Evolutionary conservation across 306 rosid genomes (phyloP).

Genomic region (Quercus wislizeni): DNA sequence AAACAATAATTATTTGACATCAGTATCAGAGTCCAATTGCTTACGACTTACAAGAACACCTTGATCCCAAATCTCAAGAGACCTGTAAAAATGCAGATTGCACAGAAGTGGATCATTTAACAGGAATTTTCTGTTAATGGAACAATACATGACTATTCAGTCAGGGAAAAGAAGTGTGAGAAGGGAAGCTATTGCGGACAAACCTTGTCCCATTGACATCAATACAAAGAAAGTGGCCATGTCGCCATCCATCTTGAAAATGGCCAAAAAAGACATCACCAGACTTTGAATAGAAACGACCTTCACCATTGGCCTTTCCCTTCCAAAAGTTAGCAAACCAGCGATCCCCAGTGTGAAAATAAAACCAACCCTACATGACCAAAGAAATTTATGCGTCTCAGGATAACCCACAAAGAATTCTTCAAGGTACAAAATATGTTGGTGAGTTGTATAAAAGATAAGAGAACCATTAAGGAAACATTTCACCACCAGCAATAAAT

Average conservation of each 20-base stretch:
- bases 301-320: constrained; percentile 96
- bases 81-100: constrained; percentile 42
- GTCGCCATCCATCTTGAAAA: constrained; percentile 91
- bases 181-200: constrained; percentile 1
- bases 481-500: background rate
- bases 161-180: background rate
- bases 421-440: background rate
- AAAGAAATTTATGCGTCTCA: background rate
- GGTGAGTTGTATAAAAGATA: background rate
- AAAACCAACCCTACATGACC: constrained; percentile 81
- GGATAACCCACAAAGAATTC: background rate
- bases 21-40: constrained; percentile 36
- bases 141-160: constrained; percentile 6
- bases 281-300: constrained; percentile 83
- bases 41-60: constrained; percentile 60
- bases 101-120: background rate
- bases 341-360: constrained; percentile 84
- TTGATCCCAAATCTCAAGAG: constrained; percentile 62
- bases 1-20: constrained; percentile 19
- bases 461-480: background rate
- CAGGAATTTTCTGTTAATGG: background rate
- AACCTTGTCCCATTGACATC: constrained; percentile 77
- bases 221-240: constrained; percentile 78
- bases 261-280: constrained; percentile 86
- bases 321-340: constrained; percentile 99